Evolutionary conservation across 2,329 filamentous ascomycete genomes (phyloP).

Genomic region (Basipetospora chlamydospora): DNA sequence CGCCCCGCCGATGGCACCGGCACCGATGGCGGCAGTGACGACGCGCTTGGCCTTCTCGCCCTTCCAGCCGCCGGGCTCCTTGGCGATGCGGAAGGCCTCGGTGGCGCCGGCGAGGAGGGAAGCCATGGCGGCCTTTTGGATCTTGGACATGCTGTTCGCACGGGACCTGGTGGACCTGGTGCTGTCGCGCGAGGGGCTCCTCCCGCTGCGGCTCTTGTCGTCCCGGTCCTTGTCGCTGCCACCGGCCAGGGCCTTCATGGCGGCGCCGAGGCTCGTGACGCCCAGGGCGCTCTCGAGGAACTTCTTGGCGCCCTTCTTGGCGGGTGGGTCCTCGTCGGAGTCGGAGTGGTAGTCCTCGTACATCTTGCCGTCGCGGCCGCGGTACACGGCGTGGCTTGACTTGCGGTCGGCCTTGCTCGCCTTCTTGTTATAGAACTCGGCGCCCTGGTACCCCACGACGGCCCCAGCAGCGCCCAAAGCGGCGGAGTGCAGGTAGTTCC

Average conservation of each 20-base stretch:
- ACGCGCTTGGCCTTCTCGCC: constrained; percentile 87
- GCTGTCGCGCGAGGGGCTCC: constrained; percentile 16
- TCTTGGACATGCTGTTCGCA: constrained; percentile 45
- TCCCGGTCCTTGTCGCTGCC: constrained; percentile 23
- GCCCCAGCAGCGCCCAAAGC: constrained; percentile 50
- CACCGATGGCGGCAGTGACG: constrained; percentile 72
- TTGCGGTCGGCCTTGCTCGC: constrained; percentile 39
- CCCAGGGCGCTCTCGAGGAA: constrained; percentile 49
- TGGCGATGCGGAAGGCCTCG: constrained; percentile 81
- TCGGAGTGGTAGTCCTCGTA: constrained; percentile 40
- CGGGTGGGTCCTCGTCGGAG: constrained; percentile 37
- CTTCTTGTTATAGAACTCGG: constrained; percentile 47
- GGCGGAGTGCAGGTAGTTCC: constrained; percentile 44
- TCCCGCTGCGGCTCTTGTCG: constrained; percentile 21
- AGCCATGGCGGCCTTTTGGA: constrained; percentile 80
- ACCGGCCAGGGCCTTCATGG: constrained; percentile 44
- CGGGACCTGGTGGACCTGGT: constrained; percentile 22
- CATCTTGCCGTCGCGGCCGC: constrained; percentile 36
- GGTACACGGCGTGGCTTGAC: constrained; percentile 37
- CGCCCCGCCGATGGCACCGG: constrained; percentile 71
- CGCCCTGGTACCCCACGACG: constrained; percentile 48
- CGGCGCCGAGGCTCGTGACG: constrained; percentile 46
- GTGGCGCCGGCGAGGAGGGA: constrained; percentile 80
- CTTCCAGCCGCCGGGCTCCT: constrained; percentile 77
- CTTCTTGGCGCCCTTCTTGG: constrained; percentile 47